Evolutionary conservation across 306 rosid genomes (phyloP), one percentile per base, ranked within the genome.

Genomic region (Vigna trinervia): DNA sequence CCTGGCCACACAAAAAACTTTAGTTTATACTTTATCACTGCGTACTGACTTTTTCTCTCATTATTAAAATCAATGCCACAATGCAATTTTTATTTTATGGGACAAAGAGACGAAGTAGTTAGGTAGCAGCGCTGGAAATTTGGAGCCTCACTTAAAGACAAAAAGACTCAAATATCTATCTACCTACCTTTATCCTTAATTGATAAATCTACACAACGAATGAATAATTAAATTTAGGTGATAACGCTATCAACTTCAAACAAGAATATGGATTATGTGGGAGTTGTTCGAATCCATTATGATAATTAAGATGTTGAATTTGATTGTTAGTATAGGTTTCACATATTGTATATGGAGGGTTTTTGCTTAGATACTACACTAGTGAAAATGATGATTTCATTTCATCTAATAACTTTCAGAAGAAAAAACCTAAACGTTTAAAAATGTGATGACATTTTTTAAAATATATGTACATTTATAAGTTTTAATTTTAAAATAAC

Each of bases 121-220:
- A 64, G 95, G 93, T 90, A 69, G 83, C 30, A 36, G 48, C 28
- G 30, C 69, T n/a, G 6, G 68, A 63, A 63, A 7, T 62, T 63
- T 38, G 28, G 30, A 63, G 69, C 69, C 69, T 63, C 69, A 63
- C 39, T 34, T 38, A 38, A 63, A 36, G 38, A 63, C 69, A 63
- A 63, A 63, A 38, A 63, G 38, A 38, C 26, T 38, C 69, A n/a
- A 36, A 8, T 4, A 38, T 63, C 47, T 38, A 63, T 23, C 69
- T 17, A 38, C 17, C 47, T 38, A 63, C 48, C 69, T 63, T 63
- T 38, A 17, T 38, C 30, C 15, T 17, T 8, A 32, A 61, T 34
- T 14, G 8, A 61, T 62, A 63, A 63, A 36, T n/a, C 14, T 38
- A 9, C 17, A 38, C 28, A 38, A 36, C 2, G 8, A 5, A 15